Evolutionary conservation across 495 filamentous ascomycete species (phyloP), one percentile per base, ranked within the genome.

Genomic region (Penicillium salamii): DNA sequence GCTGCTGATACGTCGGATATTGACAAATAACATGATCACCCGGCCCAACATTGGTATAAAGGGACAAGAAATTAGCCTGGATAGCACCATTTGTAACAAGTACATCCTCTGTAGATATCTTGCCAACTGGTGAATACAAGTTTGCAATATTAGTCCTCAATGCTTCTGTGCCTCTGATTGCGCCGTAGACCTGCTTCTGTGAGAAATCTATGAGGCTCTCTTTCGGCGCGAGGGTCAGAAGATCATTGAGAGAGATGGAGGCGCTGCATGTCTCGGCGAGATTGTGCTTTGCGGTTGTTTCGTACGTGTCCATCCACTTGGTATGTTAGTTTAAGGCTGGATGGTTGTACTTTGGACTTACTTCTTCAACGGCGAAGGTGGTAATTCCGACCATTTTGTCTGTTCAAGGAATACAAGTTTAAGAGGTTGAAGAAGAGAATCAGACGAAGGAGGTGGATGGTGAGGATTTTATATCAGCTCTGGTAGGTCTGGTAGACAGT

Each of bases 11-110:
- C 9, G 90, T 92, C 1, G 91, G 91, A 59, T 90, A 86, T 39
- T 95, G 86, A 54, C 88, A 93, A 29, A 95, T 81, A 21, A 95
- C 87, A 72, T 96, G 91, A 49, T 95, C 89, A 1, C 86, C 89
- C 0, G 85, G 84, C 1, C 83, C 83, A 1, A 95, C 62, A 9
- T 91, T 71, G 0, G 83, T 75, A 69, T 92, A 93, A 11, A 92
- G 76, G 3, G 84, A 61, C 2, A 92, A 67, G 55, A 89, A 87
- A 52, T 96, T 96, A 7, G 90, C 91, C 9, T 83, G 77, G 36
- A 95, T 95, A 17, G 89, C 90, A 0, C 91, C 91, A 21, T 84
- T 78, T 0, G 87, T 91, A 47, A 92, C 83, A 32, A 95, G 62
- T 26, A 95, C 75, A 49, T 86, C 82, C 2, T 89, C 80, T 2